Base-by-base conservation (phyloP, 1,284 basidiomycete species). In the Cutaneotrichosporon cyanovorans region DNA sequence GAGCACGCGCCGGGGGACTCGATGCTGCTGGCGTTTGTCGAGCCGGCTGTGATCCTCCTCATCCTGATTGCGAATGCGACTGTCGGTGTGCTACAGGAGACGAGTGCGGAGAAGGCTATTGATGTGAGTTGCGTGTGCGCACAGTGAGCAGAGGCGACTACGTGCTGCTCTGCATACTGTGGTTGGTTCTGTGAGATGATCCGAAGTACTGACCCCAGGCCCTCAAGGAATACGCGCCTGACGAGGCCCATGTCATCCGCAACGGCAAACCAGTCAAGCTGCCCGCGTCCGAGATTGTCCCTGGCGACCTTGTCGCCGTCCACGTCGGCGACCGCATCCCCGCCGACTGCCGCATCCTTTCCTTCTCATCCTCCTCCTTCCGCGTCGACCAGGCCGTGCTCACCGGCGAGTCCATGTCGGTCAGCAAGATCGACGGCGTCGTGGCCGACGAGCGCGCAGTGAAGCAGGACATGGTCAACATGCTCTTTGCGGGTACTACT, bases 391-490 rank as follows among this genome's bases (percentile, higher is more conserved):
- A 96, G 71, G 89, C 91, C 35, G 87, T 95, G 63, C 78, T 96
- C 36, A 96, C 91, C 1, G 92, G 91, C 30, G 92, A 96, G 73
- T 88, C 85, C 62, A 76, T 78, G 57, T 89, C 86, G 56, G 90
- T 95, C 21, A 79, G 81, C 74, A 96, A 96, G 73, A 79, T 76
- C 22, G 65, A 78, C 4, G 79, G 79, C 14, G 72, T 77, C 12
- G 81, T 96, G 32, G 59, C 75, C 7, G 87, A 91, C 61, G 51
- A 68, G 32, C 76, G 75, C 50, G 91, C 90, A 3, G 92, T 95
- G 50, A 92, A 93, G 73, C 91, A 95, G 71, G 91, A 95, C 62
- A 90, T 90, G 89, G 81, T 78, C 51, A 96, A 95, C 70, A 93
- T 92, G 72, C 74, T 95, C 14, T 95, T 96, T 72, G 84, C 87